A percentile compares a stretch with the other conserved stretches of the same genome.
These are phyloP conservation scores for Collybia nuda DNA, from an alignment of 768 basidiomycete genomes.

Conservation along the genomic window DNA sequence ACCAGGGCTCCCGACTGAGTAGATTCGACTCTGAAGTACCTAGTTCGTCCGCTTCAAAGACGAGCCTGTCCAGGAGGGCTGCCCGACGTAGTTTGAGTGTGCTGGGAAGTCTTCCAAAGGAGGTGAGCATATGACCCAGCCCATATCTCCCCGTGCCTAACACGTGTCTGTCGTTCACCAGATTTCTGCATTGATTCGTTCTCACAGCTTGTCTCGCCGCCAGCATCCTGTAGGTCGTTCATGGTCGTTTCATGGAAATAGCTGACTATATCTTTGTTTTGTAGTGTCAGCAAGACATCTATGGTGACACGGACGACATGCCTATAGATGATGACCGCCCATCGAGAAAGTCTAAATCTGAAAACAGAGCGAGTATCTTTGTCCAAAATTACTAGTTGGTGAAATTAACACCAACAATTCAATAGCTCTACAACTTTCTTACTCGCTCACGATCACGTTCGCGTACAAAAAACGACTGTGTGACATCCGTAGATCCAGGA, in stretches of 20 bases:
- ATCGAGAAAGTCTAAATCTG: constrained; percentile 38
- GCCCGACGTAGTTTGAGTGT: constrained; percentile 24
- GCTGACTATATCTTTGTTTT: background rate
- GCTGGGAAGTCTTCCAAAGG: constrained; percentile 27
- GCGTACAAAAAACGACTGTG: constrained; percentile 35
- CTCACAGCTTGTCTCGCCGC: constrained; percentile 34
- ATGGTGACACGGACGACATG: constrained; percentile 15
- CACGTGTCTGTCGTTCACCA: constrained; percentile 44
- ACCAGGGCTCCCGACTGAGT: constrained; percentile 6
- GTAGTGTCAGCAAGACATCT: constrained; percentile 3
- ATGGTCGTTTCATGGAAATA: background rate
- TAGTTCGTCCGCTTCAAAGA: constrained; percentile 10
- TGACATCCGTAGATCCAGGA: constrained; percentile 14
- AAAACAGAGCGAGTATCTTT: constrained; percentile 41
- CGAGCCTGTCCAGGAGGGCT: constrained; percentile 11
- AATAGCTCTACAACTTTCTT: constrained; percentile 61
- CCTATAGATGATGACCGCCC: constrained; percentile 35
- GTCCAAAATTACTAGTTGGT: constrained; percentile 4
- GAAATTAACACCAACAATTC: constrained; percentile 9
- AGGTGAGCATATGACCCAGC: constrained; percentile 27
- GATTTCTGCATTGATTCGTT: constrained; percentile 41
- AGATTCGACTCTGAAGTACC: constrained; percentile 9
- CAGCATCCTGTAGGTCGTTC: constrained; percentile 22
- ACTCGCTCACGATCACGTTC: constrained; percentile 64
- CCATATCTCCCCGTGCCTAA: constrained; percentile 34